These are phyloP conservation scores for Parasitella parasitica DNA, from an alignment of 371 early-diverging fungal genomes.

Conservation along the genomic window DNA sequence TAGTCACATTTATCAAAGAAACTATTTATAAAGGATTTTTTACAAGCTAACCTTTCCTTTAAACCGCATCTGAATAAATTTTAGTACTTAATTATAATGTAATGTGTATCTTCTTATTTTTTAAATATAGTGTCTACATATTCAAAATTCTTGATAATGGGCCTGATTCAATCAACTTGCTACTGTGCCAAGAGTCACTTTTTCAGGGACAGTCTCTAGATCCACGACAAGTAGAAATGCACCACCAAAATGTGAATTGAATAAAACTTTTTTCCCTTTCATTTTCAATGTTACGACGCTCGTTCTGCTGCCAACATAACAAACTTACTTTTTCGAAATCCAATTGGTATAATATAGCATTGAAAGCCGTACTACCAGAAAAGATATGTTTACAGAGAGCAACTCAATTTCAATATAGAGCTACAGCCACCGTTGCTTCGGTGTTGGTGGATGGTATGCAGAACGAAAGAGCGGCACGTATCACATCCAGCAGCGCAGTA, in stretches of 20 bases:
- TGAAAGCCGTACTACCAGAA: background rate
- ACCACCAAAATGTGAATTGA: background rate
- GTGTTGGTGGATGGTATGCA: background rate
- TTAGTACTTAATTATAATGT: too few species aligned
- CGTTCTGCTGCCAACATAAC: conserved; percentile 1
- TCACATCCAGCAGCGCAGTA: background rate
- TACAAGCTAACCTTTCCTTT: background rate
- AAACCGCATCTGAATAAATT: too few species aligned
- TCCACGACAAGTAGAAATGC: background rate
- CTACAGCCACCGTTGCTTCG: background rate
- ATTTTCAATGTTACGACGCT: background rate
- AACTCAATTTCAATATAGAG: background rate
- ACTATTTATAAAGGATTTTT: too few species aligned
- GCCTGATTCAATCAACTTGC: background rate
- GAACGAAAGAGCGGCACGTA: background rate
- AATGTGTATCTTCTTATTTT: too few species aligned
- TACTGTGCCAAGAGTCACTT: background rate
- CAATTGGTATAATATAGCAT: conserved; percentile 7
- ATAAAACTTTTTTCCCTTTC: background rate
- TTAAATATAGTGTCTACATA: too few species aligned
- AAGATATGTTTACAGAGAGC: background rate
- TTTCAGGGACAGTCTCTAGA: conserved; percentile 1
- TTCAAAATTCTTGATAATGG: background rate
- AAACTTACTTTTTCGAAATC: conserved; percentile 10
- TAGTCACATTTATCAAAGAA: background rate